These are phyloP conservation scores for Chionographis japonica DNA, from an alignment of 106 monocot genomes.

Conservation along the genomic window DNA sequence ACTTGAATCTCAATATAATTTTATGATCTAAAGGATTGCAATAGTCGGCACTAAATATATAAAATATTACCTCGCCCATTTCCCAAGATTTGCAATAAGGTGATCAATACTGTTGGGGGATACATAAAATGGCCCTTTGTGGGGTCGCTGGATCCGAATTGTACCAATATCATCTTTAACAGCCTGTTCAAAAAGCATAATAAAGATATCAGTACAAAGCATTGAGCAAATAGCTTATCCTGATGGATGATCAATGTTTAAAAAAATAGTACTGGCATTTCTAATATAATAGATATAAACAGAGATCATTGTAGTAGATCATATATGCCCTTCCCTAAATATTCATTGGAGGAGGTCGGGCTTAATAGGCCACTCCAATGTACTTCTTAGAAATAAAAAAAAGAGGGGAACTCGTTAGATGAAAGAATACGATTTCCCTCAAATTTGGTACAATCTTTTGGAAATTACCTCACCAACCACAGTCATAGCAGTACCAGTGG, in stretches of 20 bases:
- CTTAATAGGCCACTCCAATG: too few relatives aligned
- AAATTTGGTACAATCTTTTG: not conserved
- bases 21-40: not conserved
- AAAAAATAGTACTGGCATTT: too few relatives aligned
- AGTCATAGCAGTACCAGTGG: constrained; percentile 86
- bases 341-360: too few relatives aligned
- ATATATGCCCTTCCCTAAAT: not conserved
- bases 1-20: too few relatives aligned
- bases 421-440: not conserved
- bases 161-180: constrained; percentile 92
- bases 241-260: too few relatives aligned
- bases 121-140: constrained; percentile 89
- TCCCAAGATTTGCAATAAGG: constrained; percentile 76
- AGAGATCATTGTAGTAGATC: too few relatives aligned
- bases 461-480: constrained; percentile 91
- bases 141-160: constrained; percentile 80
- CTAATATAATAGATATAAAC: too few relatives aligned
- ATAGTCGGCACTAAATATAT: not conserved
- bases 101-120: constrained; percentile 85
- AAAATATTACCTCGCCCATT: constrained; percentile 72
- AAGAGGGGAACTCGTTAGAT: not conserved
- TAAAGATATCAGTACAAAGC: not conserved
- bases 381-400: not conserved
- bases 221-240: not conserved
- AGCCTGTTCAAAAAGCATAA: constrained; percentile 44